Base-by-base conservation (phyloP, 306 rosid species). In the Benincasa hispida region DNA sequence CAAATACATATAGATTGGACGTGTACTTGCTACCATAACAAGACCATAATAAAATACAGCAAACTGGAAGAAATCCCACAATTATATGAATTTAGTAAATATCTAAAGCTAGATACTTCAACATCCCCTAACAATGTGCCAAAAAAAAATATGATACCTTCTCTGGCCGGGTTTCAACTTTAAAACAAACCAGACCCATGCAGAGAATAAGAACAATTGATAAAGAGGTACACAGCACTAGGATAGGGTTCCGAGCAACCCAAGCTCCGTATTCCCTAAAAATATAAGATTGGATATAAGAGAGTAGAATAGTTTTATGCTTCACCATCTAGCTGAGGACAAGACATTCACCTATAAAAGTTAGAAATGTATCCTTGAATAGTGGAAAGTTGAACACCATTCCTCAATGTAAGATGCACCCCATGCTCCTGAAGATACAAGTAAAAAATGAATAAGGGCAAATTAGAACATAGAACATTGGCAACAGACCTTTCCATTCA, bases 81-180 rank as follows among this genome's bases (percentile, higher is more conserved):
- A 65, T 41, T 17, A 68, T 41, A 39, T 39, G 50, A 68, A 68
- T 22, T 68, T 10, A 68, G 28, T 65, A n/a, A 35, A 34, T n/a
- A 10, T 1, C 11, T 17, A 22, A n/a, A 13, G 30, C 3, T 22
- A 41, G 74, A 68, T 68, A 68, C 8, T 22, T 41, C 32, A 2
- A 24, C 35, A 42, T 68, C 51, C 32, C 37, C 18, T 41, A 72
- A 13, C 27, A 81, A 78, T n/a, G 13, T 75, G 39, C 61, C n/a
- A n/a, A 82, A 73, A 59, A 57, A 76, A 41, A 75, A 78, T 65
- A 76, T 15, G 51, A 72, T 86, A 93, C 98, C 98, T 91, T 91
- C 79, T 90, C 97, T 5, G 98, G 98, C 57, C 65, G 91, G 61
- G 97, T 90, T 86, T 93, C 98, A 91, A 93, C 98, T 78, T 87